Base-by-base conservation (phyloP, 2,329 filamentous ascomycete genomes). In the Periglandula ipomoeae region DNA sequence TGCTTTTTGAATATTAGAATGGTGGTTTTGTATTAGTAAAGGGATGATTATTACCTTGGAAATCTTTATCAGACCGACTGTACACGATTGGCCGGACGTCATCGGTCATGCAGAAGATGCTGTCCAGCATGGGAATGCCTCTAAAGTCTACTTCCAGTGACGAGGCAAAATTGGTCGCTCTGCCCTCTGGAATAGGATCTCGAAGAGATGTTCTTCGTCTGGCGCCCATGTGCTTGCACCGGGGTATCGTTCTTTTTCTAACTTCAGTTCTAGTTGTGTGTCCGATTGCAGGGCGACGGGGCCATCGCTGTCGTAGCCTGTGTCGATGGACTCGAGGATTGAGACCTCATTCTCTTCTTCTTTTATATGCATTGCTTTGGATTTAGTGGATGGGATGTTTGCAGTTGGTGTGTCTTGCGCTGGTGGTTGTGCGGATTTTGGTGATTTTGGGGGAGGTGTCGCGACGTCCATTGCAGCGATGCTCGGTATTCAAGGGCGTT, bases 171-270 rank as follows among this genome's bases (percentile, higher is more conserved):
- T 61, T 2, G 70, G 65, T 3, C 67, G 59, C 49, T 69, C 64
- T 50, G 70, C 64, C n/a, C 70, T 57, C 53, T 66, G 58, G 50
- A 65, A 72, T 2, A 72, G 53, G 34, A 69, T 63, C 55, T 70
- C 66, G 47, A 71, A 72, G 27, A 72, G 61, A 2, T 55, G 58
- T 26, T 70, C 67, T 54, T 79, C 77, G n/a, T 71, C 71, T 9
- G 67, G 61, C 24, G 78, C 67, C 75, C 77, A 80, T 48, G 69
- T 63, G 41, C 68, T 69, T 37, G 74, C 66, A 22, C 67, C 67
- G 0, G 68, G 67, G 46, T 69, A 72, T 1, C 61, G 56, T 24
- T 55, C 48, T 59, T 69, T 74, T 55, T 75, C 70, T 38, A 60
- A 56, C 53, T 72, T 67, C 59, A 78, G 70, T 50, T 73, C 65